These are phyloP conservation scores for Calonectria pteridis DNA, from an alignment of 2,329 filamentous ascomycete genomes.

Conservation along the genomic window DNA sequence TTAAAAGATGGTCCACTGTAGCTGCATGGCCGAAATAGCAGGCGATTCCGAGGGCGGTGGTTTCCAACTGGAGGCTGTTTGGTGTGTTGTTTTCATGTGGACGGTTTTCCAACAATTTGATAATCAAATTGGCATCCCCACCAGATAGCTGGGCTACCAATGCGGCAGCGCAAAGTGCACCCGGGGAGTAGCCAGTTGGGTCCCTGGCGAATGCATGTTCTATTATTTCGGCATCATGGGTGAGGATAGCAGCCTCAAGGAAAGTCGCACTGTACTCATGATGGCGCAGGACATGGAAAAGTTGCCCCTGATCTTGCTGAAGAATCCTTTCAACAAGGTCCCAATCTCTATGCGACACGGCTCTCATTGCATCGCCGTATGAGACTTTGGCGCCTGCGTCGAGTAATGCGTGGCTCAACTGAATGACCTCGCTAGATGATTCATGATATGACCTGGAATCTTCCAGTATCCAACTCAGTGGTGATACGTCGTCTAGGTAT, in stretches of 20 bases:
- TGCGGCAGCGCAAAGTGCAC: background rate
- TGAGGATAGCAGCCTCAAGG: background rate
- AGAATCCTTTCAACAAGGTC: background rate
- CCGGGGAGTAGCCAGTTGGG: background rate
- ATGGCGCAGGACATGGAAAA: no score
- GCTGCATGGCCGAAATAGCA: background rate
- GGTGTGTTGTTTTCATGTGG: background rate
- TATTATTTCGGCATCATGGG: background rate
- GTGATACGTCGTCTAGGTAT: background rate
- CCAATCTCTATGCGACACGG: background rate
- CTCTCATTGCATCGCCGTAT: background rate
- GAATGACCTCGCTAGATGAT: background rate
- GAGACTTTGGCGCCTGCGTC: background rate
- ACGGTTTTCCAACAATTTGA: background rate
- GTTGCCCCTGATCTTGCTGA: background rate
- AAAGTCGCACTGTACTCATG: background rate
- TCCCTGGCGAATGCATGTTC: background rate
- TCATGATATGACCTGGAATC: accelerated
- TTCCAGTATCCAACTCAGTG: background rate
- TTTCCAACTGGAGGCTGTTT: background rate
- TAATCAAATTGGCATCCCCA: background rate
- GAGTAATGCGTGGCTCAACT: background rate
- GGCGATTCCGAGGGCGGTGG: background rate
- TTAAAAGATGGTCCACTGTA: background rate
- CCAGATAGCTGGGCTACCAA: background rate